Evolutionary conservation across 2,329 filamentous ascomycete species (phyloP).

Genomic region (Aspergillus sp.): DNA sequence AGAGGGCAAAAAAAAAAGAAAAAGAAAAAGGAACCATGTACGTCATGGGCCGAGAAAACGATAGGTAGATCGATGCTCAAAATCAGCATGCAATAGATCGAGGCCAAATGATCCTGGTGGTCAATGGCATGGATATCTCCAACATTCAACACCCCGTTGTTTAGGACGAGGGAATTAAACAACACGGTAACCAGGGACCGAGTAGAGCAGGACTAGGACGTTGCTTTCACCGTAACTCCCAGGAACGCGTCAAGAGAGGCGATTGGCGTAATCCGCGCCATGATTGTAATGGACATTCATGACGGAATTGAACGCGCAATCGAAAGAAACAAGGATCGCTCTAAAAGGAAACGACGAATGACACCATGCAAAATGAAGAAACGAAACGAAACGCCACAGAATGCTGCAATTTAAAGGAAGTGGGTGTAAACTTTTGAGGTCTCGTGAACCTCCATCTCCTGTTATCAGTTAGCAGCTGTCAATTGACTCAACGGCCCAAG

Average conservation of each 20-base stretch:
- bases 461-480: background rate
- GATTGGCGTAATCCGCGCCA: constrained; percentile 4
- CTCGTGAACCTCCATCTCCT: constrained; percentile 99
- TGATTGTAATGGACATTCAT: background rate
- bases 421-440: constrained; percentile 98
- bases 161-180: constrained; percentile 9
- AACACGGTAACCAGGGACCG: constrained; percentile 6
- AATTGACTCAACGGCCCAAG: background rate
- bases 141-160: constrained; percentile 6
- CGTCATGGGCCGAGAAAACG: constrained; percentile 6
- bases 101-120: constrained; percentile 10
- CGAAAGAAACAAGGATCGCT: constrained; percentile 17
- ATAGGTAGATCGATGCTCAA: constrained; percentile 11
- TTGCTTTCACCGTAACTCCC: constrained; percentile 14
- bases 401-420: constrained; percentile 71
- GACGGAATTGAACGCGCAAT: constrained; percentile 6
- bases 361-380: constrained; percentile 7
- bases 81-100: constrained; percentile 15
- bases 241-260: constrained; percentile 10
- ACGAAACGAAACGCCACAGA: constrained; percentile 20
- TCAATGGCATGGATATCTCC: constrained; percentile 5
- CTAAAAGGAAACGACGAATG: constrained; percentile 11
- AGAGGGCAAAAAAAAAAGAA: constrained; percentile 19
- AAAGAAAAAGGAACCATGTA: constrained; percentile 12
- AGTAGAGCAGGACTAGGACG: constrained; percentile 6